Base-by-base conservation (phyloP, 1,139 yeast species). In the Yamadazyma sp. region DNA sequence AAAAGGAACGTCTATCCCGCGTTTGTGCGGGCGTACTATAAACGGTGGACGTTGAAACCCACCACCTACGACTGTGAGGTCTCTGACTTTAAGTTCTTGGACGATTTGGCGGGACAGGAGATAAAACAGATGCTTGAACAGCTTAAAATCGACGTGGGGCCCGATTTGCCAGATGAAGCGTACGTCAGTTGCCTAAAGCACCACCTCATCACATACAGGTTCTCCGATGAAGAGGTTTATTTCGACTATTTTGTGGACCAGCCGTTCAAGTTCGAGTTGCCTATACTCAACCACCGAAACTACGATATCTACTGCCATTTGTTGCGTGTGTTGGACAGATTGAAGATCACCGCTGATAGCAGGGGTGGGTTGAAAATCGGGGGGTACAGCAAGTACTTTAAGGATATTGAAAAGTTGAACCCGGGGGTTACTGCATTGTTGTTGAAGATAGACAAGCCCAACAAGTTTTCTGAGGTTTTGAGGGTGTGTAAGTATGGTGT, bases 311-410 rank as follows among this genome's bases (percentile, higher is more conserved):
- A 43, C 17, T 33, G 22, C 1, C 67, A 61, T 43, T 33, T 57
- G 3, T 20, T 24, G 3, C 46, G 35, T n/a, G 62, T 62, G 4
- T 39, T 63, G 14, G 30, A 46, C 1, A 37, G 65, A 28, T 26
- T 61, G 6, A 42, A 48, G 8, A 51, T 63, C 0, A 49, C 41
- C 5, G 18, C 42, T 11, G 45, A 42, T 17, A 44, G 39, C 12
- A 26, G 53, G 7, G 37, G 47, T 4, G 52, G 52, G 8, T 43
- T 59, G 10, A 48, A 41, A 2, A 44, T 62, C 21, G 52, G 52
- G 18, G 67, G 69, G 1, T 44, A 46, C 13, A 65, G 70, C 40
- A 65, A 64, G 43, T 63, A 66, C 44, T 54, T 61, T 32, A 36
- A 43, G 56, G 23, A 45, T 45, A 22, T 38, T 32, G 3, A 31